Evolutionary conservation across 192 early-diverging fungal genomes (phyloP).

Genomic region (Gryganskiella cystojenkinii): DNA sequence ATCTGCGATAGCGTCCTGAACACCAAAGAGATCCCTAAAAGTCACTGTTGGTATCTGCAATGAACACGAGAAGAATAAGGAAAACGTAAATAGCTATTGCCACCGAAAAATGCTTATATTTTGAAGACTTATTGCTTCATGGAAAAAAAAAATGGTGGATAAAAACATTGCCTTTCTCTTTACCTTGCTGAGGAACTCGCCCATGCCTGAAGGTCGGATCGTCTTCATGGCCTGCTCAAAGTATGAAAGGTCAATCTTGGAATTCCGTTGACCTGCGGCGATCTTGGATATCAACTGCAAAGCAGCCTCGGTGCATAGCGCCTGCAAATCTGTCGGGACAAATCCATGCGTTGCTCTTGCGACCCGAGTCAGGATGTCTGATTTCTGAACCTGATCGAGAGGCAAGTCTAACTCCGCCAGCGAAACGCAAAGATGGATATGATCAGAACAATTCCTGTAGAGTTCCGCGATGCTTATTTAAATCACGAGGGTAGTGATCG

Average conservation of each 20-base stretch:
- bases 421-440: background rate
- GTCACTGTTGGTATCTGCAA: conserved; percentile 66
- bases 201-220: conserved; percentile 67
- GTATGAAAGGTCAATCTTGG: conserved; percentile 31
- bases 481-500: background rate
- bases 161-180: background rate
- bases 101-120: too few relatives aligned
- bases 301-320: conserved; percentile 65
- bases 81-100: background rate
- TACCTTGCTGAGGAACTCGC: conserved; percentile 62
- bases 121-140: too few relatives aligned
- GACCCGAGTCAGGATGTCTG: conserved; percentile 54
- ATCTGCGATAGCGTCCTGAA: conserved; percentile 72
- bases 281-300: conserved; percentile 54
- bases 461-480: background rate
- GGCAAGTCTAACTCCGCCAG: conserved; percentile 54
- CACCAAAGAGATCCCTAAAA: conserved; percentile 83
- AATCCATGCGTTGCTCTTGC: conserved; percentile 78
- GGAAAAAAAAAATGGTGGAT: too few relatives aligned
- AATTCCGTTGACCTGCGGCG: conserved; percentile 40
- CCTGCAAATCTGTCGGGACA: conserved; percentile 83
- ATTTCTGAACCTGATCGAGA: conserved; percentile 36
- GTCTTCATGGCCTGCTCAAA: conserved; percentile 56
- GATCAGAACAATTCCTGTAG: background rate
- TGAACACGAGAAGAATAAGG: background rate